phyloP scores from a whole-genome alignment of 495 filamentous ascomycete genomes.

The Trichocladium uniseriatum region DNA sequence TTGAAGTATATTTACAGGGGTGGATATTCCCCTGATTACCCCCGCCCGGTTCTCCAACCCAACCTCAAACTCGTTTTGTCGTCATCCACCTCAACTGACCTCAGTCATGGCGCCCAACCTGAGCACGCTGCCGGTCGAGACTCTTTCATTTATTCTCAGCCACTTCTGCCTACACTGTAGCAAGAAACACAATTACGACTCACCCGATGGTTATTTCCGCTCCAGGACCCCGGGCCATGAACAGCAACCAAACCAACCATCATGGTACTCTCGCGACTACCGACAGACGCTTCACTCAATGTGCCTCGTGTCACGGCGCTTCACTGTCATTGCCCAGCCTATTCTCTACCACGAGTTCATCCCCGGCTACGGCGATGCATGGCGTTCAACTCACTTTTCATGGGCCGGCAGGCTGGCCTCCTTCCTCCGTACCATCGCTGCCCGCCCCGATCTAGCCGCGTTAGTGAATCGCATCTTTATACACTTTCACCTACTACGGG shows the following conservation, averaged over 20 bases:
- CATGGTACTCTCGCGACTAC: not conserved
- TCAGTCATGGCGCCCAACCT: slow-evolving; percentile 4
- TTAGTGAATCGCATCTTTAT: not conserved
- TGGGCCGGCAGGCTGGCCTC: not conserved
- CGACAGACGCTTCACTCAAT: not conserved
- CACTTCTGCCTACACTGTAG: not conserved
- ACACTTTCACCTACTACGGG: not conserved
- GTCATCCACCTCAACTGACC: too few species aligned
- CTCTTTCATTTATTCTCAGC: not conserved
- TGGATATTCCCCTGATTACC: too few species aligned
- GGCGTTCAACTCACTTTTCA: not conserved
- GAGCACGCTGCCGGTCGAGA: not conserved
- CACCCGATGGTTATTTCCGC: not conserved
- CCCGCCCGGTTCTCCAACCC: too few species aligned
- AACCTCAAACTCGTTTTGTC: too few species aligned
- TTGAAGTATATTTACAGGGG: too few species aligned
- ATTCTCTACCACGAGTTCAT: not conserved
- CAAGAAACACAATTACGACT: not conserved
- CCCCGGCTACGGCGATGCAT: not conserved
- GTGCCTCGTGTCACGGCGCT: not conserved
- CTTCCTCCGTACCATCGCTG: not conserved
- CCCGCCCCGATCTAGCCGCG: not conserved
- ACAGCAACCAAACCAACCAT: not conserved
- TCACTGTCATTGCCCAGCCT: not conserved
- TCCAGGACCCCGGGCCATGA: not conserved